These are phyloP conservation scores for Capsicum chinense DNA, from an alignment of 257 asterid species.

Conservation along the genomic window DNA sequence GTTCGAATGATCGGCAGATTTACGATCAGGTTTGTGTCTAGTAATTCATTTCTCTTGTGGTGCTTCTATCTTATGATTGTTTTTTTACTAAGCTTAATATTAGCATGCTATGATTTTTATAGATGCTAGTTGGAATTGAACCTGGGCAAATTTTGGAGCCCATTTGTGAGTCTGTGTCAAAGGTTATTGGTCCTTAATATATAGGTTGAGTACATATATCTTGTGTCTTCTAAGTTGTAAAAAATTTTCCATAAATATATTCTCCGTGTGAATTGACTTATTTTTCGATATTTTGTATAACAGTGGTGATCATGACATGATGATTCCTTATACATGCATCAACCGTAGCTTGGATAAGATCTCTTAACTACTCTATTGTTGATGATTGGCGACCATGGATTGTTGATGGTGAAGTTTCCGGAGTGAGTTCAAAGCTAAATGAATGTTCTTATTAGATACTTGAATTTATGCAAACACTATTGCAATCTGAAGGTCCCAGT, in stretches of 20 bases:
- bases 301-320: slow-evolving; percentile 46
- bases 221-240: not conserved
- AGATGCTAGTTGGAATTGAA: slow-evolving; percentile 24
- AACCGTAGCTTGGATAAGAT: slow-evolving; percentile 46
- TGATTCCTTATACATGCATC: slow-evolving; percentile 30
- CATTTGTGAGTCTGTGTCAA: slow-evolving; percentile 20
- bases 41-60: not conserved
- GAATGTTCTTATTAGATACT: not conserved
- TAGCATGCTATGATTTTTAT: not conserved
- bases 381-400: slow-evolving; percentile 47
- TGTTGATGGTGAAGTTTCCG: slow-evolving; percentile 39
- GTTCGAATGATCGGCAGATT: slow-evolving; percentile 22
- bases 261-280: not conserved
- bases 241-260: not conserved
- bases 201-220: slow-evolving; percentile 31
- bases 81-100: not conserved
- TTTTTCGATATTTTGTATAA: not conserved
- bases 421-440: slow-evolving; percentile 34
- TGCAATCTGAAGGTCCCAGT: too few species aligned
- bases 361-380: slow-evolving; percentile 35
- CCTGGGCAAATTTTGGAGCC: not conserved
- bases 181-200: slow-evolving; percentile 45
- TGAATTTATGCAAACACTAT: not conserved
- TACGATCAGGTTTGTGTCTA: slow-evolving; percentile 32
- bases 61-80: not conserved